Evolutionary conservation across 352 stramenopile genomes (phyloP).

Genomic region (Phytophthora quininea): DNA sequence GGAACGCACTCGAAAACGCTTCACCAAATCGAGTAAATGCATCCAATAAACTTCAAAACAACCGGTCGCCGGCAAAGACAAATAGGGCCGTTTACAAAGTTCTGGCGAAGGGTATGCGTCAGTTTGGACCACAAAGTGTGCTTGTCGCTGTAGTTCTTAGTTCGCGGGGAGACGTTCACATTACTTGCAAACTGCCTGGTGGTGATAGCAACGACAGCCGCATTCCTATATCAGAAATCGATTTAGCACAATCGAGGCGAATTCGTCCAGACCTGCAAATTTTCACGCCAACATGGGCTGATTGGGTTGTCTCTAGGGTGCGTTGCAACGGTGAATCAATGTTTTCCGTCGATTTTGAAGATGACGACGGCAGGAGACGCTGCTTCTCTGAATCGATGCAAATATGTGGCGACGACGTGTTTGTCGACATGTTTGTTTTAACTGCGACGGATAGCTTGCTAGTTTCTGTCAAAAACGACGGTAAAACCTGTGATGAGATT

Average conservation of each 20-base stretch:
- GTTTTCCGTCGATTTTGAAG: slow-evolving; percentile 39
- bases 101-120: slow-evolving; percentile 46
- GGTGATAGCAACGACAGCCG: not conserved
- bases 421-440: slow-evolving; percentile 32
- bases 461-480: slow-evolving; percentile 15
- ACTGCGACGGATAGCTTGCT: slow-evolving; percentile 26
- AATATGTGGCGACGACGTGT: slow-evolving; percentile 13
- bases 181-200: slow-evolving; percentile 30
- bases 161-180: slow-evolving; percentile 35
- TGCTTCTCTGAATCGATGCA: slow-evolving; percentile 30
- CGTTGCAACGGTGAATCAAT: slow-evolving; percentile 17
- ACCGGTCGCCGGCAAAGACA: not conserved
- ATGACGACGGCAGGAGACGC: slow-evolving; percentile 13
- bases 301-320: slow-evolving; percentile 44
- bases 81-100: slow-evolving; percentile 44
- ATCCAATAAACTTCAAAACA: not conserved
- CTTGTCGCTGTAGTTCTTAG: slow-evolving; percentile 46
- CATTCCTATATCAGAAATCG: slow-evolving; percentile 22
- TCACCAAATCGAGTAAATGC: not conserved
- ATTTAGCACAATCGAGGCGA: slow-evolving; percentile 30
- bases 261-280: slow-evolving; percentile 40
- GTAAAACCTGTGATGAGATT: slow-evolving; percentile 12
- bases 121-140: slow-evolving; percentile 15
- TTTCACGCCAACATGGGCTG: slow-evolving; percentile 42
- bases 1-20: slow-evolving; percentile 11